Evolutionary conservation across 345 rosid species (phyloP).

Genomic region (Gossypium bickii): DNA sequence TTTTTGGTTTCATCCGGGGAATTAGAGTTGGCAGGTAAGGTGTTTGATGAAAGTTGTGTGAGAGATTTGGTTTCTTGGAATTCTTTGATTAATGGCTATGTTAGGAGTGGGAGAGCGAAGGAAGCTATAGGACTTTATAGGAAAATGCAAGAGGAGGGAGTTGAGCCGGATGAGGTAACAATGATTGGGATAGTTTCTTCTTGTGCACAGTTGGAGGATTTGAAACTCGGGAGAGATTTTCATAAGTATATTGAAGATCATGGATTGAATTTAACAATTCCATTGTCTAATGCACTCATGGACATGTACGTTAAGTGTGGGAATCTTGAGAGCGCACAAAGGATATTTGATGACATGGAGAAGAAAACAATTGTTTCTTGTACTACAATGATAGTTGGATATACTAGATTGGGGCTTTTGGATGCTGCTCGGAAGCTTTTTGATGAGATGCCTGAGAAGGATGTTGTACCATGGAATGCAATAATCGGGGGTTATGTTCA

Average conservation of each 20-base stretch:
- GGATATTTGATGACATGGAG: conserved; percentile 49
- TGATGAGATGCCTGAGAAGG: conserved; percentile 60
- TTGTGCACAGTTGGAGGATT: conserved; percentile 48
- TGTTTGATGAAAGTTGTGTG: conserved; percentile 69
- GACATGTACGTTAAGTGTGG: conserved; percentile 88
- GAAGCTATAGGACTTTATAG: conserved; percentile 46
- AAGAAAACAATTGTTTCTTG: conserved; percentile 59
- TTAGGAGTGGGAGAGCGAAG: conserved; percentile 41
- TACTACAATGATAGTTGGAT: conserved; percentile 74
- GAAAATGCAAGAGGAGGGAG: conserved; percentile 48
- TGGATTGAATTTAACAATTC: conserved; percentile 45
- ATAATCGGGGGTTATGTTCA: conserved; percentile 72
- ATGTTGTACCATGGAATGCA: conserved; percentile 79
- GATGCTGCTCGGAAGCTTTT: conserved; percentile 56
- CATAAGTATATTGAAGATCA: conserved; percentile 40
- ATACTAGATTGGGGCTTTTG: conserved; percentile 57
- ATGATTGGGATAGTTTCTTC: conserved; percentile 73
- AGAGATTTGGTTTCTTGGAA: conserved; percentile 92
- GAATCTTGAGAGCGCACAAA: conserved; percentile 44
- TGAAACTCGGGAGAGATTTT: conserved; percentile 57
- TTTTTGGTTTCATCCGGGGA: conserved; percentile 55
- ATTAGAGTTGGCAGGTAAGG: conserved; percentile 48
- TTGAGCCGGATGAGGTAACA: conserved; percentile 64
- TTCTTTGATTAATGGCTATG: conserved; percentile 73
- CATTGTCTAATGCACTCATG: conserved; percentile 70